Base-by-base conservation (phyloP, 169 alveolate genomes). In the Theileria parva region DNA sequence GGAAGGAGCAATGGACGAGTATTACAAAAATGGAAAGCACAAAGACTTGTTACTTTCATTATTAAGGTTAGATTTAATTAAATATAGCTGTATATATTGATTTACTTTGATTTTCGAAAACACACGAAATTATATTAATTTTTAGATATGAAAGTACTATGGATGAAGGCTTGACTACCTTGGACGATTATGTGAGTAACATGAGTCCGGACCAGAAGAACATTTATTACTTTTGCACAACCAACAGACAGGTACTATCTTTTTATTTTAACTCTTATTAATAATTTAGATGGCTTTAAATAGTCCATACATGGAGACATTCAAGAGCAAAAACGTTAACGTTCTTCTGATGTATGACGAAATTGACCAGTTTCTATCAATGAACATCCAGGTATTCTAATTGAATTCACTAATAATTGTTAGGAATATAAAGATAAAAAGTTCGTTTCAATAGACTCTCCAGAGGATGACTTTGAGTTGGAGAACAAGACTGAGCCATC, bases 291-390 rank as follows among this genome's bases (percentile, higher is more conserved):
- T 94, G 0, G 97, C 96, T 23, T 75, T 95, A 79, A 86, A 94
- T 3, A 93, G 96, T 12, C 97, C 97, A 2, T 95, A 95, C 88
- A 95, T 95, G 96, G 97, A 95, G 86, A 91, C 94, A 63, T 87
- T 88, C 80, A 86, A 84, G 60, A 78, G 87, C n/a, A 76, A 87
- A 63, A 80, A 87, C 59, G 77, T 93, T 27, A 92, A 93, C 57
- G 97, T 95, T 15, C 77, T 95, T 66, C 87, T 95, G 77, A 81
- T 95, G 85, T 89, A 88, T 61, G 97, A 94, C 72, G 97, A 95
- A 77, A 92, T 93, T 5, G 97, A 95, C 64, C 96, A 93, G 75
- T 95, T 95, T 72, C 94, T 95, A 44, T 86, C 91, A 28, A 94
- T 90, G 95, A 91, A 91, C 71, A 83, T 91, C 13, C 95, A 80